Evolutionary conservation across 495 filamentous ascomycete species (phyloP).

Genomic region (Xylaria sp.): DNA sequence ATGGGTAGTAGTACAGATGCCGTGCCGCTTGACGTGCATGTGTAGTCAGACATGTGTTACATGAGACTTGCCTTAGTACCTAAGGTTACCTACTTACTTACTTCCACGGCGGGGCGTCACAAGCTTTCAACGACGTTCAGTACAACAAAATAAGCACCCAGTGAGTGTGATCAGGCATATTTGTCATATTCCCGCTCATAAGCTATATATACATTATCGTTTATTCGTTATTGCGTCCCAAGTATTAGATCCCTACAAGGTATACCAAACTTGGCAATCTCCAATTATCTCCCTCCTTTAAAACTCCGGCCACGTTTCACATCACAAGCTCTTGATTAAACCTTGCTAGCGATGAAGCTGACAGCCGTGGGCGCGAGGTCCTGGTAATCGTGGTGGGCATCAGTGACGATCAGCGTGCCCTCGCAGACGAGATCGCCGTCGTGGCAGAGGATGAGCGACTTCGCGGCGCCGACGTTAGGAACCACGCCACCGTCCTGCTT

Average conservation of each 20-base stretch:
- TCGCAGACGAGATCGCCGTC: conserved; percentile 60
- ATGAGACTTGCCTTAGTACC: neutral
- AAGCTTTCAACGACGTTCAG: neutral
- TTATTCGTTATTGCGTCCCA: neutral
- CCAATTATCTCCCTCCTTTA: neutral
- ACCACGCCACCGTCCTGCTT: conserved; percentile 56
- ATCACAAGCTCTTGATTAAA: conserved; percentile 6
- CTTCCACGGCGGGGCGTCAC: neutral
- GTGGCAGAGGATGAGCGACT: conserved; percentile 60
- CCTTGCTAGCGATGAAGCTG: conserved; percentile 41
- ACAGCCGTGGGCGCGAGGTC: conserved; percentile 41
- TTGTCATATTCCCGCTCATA: neutral
- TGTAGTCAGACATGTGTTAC: neutral
- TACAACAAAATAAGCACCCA: neutral
- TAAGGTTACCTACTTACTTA: too few relatives aligned
- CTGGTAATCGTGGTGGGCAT: conserved; percentile 57
- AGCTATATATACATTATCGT: conserved; percentile 15
- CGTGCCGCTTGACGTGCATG: neutral
- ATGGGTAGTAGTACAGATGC: neutral
- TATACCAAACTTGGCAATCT: neutral
- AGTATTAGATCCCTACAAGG: neutral
- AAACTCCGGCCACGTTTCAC: neutral
- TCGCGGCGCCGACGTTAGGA: conserved; percentile 51
- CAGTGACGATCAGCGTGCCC: conserved; percentile 56
- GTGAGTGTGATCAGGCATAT: neutral